Conservation (phyloP, 2,329 filamentous ascomycete genomes). For the Ceratocystis papillata region DNA sequence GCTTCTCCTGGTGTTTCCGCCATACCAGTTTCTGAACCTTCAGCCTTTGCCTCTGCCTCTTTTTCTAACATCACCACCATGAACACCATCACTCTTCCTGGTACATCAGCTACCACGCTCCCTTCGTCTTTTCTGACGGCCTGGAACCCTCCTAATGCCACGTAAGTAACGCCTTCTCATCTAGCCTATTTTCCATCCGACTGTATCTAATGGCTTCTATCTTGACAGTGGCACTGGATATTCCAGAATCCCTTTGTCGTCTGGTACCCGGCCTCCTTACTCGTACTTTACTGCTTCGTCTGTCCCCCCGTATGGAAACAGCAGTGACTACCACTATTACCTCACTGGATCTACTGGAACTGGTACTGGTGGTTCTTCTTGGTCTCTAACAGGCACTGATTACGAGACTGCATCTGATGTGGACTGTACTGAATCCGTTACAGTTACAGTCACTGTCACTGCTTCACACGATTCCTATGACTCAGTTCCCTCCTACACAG, state of each 20-base stretch:
- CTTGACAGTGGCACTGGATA: neutral
- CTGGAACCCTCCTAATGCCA: slow-evolving; percentile 8
- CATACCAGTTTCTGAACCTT: neutral
- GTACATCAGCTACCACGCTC: slow-evolving; percentile 17
- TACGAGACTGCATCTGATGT: neutral
- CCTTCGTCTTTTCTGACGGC: neutral
- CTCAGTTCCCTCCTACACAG: neutral
- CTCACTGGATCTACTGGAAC: neutral
- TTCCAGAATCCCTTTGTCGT: slow-evolving; percentile 7
- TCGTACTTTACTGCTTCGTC: neutral
- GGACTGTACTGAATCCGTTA: slow-evolving; percentile 9
- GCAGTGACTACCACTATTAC: neutral
- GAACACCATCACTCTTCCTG: slow-evolving; percentile 18
- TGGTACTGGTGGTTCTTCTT: neutral
- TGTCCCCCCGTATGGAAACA: slow-evolving; percentile 8
- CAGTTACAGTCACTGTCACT: slow-evolving; percentile 23
- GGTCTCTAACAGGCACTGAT: slow-evolving; percentile 17
- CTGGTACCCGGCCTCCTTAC: slow-evolving; percentile 9
- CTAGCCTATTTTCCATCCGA: neutral
- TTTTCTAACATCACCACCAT: slow-evolving; percentile 20
- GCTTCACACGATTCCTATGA: neutral
- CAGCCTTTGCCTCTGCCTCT: slow-evolving; percentile 10
- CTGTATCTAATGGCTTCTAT: neutral
- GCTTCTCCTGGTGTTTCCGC: neutral
- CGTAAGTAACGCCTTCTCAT: slow-evolving; percentile 12